Conservation (phyloP, 2,329 filamentous ascomycete species). For the Didymosphaeria variabile region DNA sequence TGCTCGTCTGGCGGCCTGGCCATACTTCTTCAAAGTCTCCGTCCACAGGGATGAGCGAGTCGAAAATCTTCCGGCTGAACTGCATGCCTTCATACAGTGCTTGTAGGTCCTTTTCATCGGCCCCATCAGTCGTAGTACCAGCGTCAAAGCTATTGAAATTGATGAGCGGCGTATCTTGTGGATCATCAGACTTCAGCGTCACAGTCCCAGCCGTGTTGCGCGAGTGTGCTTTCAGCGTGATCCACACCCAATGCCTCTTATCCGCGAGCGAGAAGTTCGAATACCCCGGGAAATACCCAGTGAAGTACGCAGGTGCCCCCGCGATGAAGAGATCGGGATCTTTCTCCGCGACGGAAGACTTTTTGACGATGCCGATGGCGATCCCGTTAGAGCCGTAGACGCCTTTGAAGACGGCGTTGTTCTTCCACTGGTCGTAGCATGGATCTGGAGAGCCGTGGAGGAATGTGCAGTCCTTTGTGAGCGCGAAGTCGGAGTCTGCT, state of each 20-base stretch:
- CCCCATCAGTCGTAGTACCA: slow-evolving; percentile 66
- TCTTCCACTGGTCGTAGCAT: slow-evolving; percentile 56
- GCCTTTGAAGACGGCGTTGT: slow-evolving; percentile 48
- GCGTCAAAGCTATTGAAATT: slow-evolving; percentile 38
- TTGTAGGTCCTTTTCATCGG: slow-evolving; percentile 61
- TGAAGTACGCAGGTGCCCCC: slow-evolving; percentile 63
- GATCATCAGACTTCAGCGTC: slow-evolving; percentile 66
- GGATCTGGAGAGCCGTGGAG: slow-evolving; percentile 48
- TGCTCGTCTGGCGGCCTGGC: slow-evolving; percentile 58
- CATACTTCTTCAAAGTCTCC: slow-evolving; percentile 57
- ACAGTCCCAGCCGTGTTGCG: slow-evolving; percentile 70
- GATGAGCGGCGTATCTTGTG: slow-evolving; percentile 69
- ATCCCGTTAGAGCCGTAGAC: slow-evolving; percentile 63
- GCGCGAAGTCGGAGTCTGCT: slow-evolving; percentile 37
- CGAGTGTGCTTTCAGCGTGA: slow-evolving; percentile 67
- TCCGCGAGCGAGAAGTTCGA: slow-evolving; percentile 55
- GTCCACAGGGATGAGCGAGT: slow-evolving; percentile 53
- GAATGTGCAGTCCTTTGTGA: slow-evolving; percentile 53
- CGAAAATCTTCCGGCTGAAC: slow-evolving; percentile 57
- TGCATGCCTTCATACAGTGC: slow-evolving; percentile 66
- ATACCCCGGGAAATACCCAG: slow-evolving; percentile 64
- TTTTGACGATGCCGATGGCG: slow-evolving; percentile 57
- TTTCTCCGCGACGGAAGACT: slow-evolving; percentile 52
- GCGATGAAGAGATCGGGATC: slow-evolving; percentile 63
- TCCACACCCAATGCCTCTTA: slow-evolving; percentile 59